A percentile compares a stretch with the other conserved stretches of the same genome.
These are phyloP conservation scores for Flaveria sonorensis DNA, from an alignment of 129 eudicot genomes.

Conservation along the genomic window DNA sequence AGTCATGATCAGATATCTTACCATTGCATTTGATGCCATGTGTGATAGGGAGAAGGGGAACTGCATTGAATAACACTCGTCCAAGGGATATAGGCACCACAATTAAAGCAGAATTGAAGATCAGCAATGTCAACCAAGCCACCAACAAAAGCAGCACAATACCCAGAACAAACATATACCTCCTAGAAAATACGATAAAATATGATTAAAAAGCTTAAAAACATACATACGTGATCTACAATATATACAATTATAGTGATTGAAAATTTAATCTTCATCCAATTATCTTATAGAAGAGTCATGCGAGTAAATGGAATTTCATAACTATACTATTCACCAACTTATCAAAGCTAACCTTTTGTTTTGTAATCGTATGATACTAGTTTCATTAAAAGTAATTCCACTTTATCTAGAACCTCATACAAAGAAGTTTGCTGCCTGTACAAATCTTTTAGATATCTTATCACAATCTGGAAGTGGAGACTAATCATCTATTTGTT, in stretches of 20 bases:
- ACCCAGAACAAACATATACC: conserved; percentile 75
- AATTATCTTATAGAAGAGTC: background rate
- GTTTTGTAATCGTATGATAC: background rate
- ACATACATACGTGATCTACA: background rate
- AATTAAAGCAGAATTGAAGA: conserved; percentile 66
- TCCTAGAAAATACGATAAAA: conserved; percentile 38
- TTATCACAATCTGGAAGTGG: no score
- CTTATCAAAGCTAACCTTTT: background rate
- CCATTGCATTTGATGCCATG: conserved; percentile 97
- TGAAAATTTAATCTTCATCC: background rate
- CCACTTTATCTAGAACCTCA: no score
- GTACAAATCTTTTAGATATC: no score
- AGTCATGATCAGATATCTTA: conserved; percentile 20
- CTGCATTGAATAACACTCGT: conserved; percentile 63
- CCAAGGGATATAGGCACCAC: conserved; percentile 85
- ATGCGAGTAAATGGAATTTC: background rate
- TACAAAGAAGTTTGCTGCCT: no score
- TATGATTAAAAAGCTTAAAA: background rate
- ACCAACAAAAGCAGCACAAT: conserved; percentile 76
- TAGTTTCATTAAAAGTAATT: background rate
- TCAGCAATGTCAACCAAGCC: conserved; percentile 87
- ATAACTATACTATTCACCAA: background rate
- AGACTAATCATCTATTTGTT: no score
- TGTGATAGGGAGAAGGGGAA: conserved; percentile 88
- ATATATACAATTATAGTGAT: background rate